Percentiles rank a stretch among this genome's conserved stretches.
Evolutionary conservation across 495 filamentous ascomycete species (phyloP).

Genomic region (Lophiotrema nucula): DNA sequence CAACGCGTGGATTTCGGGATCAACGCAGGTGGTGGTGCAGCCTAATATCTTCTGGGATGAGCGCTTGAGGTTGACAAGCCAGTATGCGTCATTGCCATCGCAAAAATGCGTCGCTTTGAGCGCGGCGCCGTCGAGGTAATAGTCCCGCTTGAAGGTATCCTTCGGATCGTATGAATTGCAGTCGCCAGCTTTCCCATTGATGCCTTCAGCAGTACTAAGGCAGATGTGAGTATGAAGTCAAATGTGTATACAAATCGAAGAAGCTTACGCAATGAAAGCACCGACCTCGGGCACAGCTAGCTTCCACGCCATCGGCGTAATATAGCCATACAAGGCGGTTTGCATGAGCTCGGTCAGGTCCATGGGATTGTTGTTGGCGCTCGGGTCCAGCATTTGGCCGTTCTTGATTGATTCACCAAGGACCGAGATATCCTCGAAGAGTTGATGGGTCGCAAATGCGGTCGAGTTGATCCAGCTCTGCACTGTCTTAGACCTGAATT

Average conservation of each 20-base stretch:
- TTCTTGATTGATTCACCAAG: not conserved
- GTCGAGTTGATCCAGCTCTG: not conserved
- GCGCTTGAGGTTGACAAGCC: not conserved
- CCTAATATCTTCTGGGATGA: too few species aligned
- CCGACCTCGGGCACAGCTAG: not conserved
- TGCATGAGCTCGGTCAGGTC: not conserved
- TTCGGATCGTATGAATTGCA: not conserved
- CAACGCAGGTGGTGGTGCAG: not conserved
- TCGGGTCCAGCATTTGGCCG: not conserved
- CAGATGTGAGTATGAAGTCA: too few species aligned
- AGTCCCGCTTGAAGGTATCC: not conserved
- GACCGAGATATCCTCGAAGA: not conserved
- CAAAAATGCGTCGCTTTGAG: not conserved
- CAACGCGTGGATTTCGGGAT: not conserved
- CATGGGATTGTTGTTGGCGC: not conserved
- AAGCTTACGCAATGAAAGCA: slow-evolving; percentile 1
- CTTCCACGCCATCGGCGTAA: not conserved
- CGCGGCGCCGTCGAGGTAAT: not conserved
- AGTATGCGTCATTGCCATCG: not conserved
- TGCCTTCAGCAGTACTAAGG: not conserved
- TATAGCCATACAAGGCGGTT: not conserved
- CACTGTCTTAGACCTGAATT: not conserved
- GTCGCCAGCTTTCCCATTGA: not conserved
- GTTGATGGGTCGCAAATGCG: not conserved
- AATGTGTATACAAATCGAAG: too few species aligned